phyloP scores from a whole-genome alignment of 2,329 filamentous ascomycete species.

The Alternaria arborescens region DNA sequence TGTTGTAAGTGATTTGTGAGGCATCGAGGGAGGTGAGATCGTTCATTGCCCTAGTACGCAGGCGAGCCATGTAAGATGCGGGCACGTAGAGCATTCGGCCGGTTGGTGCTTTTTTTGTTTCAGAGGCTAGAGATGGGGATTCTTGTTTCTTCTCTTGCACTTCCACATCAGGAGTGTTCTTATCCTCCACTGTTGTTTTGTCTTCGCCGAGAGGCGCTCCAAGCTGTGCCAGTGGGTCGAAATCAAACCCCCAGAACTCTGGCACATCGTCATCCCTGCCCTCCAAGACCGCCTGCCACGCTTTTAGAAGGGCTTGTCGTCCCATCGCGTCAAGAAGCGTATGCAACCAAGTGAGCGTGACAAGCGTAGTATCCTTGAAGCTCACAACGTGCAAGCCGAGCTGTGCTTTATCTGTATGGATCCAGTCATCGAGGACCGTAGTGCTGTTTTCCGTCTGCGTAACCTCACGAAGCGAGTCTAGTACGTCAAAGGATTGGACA shows the following conservation, averaged over 20 bases:
- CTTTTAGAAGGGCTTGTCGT: constrained; percentile 22
- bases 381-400: constrained; percentile 30
- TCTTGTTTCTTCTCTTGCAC: constrained; percentile 5
- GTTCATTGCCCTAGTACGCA: constrained; percentile 1
- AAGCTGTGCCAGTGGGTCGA: constrained; percentile 29
- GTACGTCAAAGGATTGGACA: constrained; percentile 11
- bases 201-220: constrained; percentile 7
- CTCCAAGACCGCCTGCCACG: constrained; percentile 36
- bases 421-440: constrained; percentile 25
- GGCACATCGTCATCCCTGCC: constrained; percentile 31
- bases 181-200: background rate
- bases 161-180: too few relatives aligned
- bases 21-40: constrained; percentile 10
- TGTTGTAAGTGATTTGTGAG: constrained; percentile 6
- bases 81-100: constrained; percentile 25
- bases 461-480: constrained; percentile 8
- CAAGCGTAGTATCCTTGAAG: constrained; percentile 35
- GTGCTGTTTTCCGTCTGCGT: constrained; percentile 13
- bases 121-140: constrained; percentile 21
- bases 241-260: constrained; percentile 29
- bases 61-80: constrained; percentile 20
- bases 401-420: constrained; percentile 31
- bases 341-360: constrained; percentile 36
- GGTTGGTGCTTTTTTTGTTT: constrained; percentile 8
- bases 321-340: constrained; percentile 35